phyloP scores from a whole-genome alignment of 2,329 filamentous ascomycete genomes.

The Aspergillus niger region DNA sequence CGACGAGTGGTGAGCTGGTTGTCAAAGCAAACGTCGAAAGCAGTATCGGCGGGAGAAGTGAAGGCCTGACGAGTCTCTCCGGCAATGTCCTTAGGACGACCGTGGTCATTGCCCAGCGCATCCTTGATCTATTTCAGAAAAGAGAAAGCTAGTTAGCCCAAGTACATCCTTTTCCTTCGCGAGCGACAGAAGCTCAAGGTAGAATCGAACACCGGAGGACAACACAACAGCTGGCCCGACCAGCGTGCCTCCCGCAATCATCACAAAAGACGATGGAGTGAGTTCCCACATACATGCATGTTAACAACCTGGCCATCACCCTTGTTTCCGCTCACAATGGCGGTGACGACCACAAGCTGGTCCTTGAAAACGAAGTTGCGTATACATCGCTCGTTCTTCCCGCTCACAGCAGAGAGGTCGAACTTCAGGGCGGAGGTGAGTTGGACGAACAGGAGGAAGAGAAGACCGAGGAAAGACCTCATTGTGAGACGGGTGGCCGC shows the following conservation, averaged over 20 bases:
- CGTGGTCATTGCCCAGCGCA: conserved; percentile 94
- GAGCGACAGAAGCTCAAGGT: conserved; percentile 14
- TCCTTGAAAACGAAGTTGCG: conserved; percentile 93
- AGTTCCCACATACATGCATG: conserved; percentile 69
- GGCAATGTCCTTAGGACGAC: conserved; percentile 82
- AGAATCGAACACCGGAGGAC: background rate
- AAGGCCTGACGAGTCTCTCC: conserved; percentile 94
- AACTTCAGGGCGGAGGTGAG: conserved; percentile 77
- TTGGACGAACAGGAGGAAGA: conserved; percentile 39
- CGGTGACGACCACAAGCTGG: conserved; percentile 92
- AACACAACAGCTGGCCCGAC: background rate
- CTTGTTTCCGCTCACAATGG: conserved; percentile 78
- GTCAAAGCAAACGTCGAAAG: conserved; percentile 96
- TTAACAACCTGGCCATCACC: conserved; percentile 93
- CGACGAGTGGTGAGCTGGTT: conserved; percentile 69
- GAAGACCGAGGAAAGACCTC: conserved; percentile 34
- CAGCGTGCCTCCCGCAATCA: background rate
- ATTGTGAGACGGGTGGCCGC: conserved; percentile 32
- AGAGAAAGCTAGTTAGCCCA: conserved; percentile 13
- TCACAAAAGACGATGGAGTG: background rate
- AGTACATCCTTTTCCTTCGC: background rate
- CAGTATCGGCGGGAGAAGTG: conserved; percentile 85
- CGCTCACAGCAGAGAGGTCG: conserved; percentile 72
- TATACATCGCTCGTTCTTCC: conserved; percentile 81
- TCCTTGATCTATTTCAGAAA: conserved; percentile 74